Conservation (phyloP, 2,329 filamentous ascomycete species). For the Calonectria pteridis region DNA sequence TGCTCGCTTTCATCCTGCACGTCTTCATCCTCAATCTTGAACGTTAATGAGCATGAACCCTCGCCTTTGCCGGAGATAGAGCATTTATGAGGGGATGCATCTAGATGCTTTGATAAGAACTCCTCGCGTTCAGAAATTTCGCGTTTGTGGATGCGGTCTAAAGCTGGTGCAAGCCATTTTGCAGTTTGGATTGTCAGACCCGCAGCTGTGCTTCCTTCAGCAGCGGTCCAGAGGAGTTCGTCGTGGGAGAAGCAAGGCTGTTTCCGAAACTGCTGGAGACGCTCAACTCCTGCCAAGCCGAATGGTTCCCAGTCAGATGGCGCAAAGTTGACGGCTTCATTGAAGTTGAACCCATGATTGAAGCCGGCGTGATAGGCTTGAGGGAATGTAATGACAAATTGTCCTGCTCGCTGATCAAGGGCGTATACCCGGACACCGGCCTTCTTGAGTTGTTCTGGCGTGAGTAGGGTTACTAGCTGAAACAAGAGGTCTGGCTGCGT, state of each 20-base stretch:
- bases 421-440: slow-evolving; percentile 94
- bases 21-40: slow-evolving; percentile 78
- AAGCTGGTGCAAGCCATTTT: slow-evolving; percentile 92
- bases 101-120: slow-evolving; percentile 76
- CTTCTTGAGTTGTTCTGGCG: slow-evolving; percentile 91
- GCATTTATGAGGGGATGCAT: slow-evolving; percentile 66
- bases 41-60: slow-evolving; percentile 69
- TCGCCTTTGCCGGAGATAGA: slow-evolving; percentile 56
- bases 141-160: slow-evolving; percentile 81
- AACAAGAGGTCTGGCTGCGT: slow-evolving; percentile 96
- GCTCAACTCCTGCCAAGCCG: slow-evolving; percentile 86
- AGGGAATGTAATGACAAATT: slow-evolving; percentile 96
- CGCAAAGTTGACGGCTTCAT: slow-evolving; percentile 98
- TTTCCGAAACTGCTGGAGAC: slow-evolving; percentile 87
- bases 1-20: slow-evolving; percentile 93
- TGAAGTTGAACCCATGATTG: slow-evolving; percentile 99
- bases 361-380: slow-evolving; percentile 98
- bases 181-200: slow-evolving; percentile 84
- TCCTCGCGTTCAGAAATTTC: slow-evolving; percentile 77
- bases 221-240: slow-evolving; percentile 91
- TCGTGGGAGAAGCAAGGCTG: slow-evolving; percentile 99
- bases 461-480: slow-evolving; percentile 95
- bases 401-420: slow-evolving; percentile 93
- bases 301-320: slow-evolving; percentile 95
- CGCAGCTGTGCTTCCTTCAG: slow-evolving; percentile 77